phyloP scores from a whole-genome alignment of 306 rosid genomes.

The Corylus heterophylla region DNA sequence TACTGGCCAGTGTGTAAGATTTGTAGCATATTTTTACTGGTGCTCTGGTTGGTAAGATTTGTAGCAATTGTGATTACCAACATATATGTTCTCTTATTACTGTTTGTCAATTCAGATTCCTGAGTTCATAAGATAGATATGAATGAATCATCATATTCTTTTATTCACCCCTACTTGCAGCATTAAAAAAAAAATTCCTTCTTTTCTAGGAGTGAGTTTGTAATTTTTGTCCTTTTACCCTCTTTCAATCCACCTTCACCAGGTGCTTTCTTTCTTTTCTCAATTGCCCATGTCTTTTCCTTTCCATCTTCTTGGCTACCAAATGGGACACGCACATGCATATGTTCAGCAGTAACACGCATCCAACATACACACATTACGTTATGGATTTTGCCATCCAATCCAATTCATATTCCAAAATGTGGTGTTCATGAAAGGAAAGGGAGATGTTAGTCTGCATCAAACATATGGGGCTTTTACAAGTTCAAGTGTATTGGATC shows the following conservation, averaged over 20 bases:
- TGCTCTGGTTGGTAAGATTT: constrained; percentile 16
- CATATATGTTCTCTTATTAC: constrained; percentile 16
- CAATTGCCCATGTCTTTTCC: not conserved
- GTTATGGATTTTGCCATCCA: not conserved
- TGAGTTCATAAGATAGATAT: constrained; percentile 51
- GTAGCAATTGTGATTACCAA: constrained; percentile 12
- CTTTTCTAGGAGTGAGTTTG: not conserved
- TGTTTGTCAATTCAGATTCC: constrained; percentile 31
- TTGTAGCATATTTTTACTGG: constrained; percentile 10
- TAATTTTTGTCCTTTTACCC: not conserved
- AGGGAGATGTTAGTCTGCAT: constrained; percentile 10
- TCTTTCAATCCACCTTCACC: not conserved
- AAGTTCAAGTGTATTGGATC: constrained; percentile 1
- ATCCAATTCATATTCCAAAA: not conserved
- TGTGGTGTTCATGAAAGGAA: not conserved
- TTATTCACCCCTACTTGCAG: constrained; percentile 34
- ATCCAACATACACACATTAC: not conserved
- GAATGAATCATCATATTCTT: constrained; percentile 58
- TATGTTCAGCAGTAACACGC: not conserved
- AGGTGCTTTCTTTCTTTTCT: not conserved
- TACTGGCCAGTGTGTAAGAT: constrained; percentile 32
- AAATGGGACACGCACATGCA: constrained; percentile 8
- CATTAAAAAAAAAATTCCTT: not conserved
- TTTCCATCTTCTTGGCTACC: not conserved
- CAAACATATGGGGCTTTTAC: not conserved